Evolutionary conservation across 805 yeast species (phyloP).

Genomic region (Candida ficus): DNA sequence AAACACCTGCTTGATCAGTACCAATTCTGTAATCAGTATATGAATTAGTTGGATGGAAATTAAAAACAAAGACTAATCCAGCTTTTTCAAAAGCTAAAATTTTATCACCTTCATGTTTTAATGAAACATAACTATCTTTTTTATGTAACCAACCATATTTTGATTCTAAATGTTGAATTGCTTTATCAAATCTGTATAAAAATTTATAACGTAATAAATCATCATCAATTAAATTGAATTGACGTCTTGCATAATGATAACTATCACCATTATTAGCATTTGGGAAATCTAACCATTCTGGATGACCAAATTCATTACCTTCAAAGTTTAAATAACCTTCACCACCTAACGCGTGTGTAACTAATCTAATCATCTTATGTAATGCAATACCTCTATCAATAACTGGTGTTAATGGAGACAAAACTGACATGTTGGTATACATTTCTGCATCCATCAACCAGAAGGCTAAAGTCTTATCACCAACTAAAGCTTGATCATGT

Average conservation of each 20-base stretch:
- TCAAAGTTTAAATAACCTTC: conserved; percentile 95
- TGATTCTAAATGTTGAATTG: conserved; percentile 74
- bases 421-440: conserved; percentile 90
- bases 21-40: conserved; percentile 87
- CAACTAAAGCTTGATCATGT: conserved; percentile 96
- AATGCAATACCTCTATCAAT: conserved; percentile 87
- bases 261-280: conserved; percentile 82
- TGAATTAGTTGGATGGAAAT: conserved; percentile 83
- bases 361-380: conserved; percentile 84
- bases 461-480: conserved; percentile 93
- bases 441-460: conserved; percentile 99
- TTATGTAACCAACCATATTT: conserved; percentile 64
- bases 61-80: conserved; percentile 79
- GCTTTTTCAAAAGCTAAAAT: conserved; percentile 85
- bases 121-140: conserved; percentile 76
- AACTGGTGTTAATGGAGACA: conserved; percentile 67
- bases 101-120: conserved; percentile 86
- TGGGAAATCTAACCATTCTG: conserved; percentile 98
- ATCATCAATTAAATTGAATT: conserved; percentile 83
- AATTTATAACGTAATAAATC: conserved; percentile 72
- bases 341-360: conserved; percentile 92
- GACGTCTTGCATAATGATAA: conserved; percentile 92
- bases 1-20: conserved; percentile 74
- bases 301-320: conserved; percentile 98
- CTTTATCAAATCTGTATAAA: conserved; percentile 76